Evolutionary conservation across 225 moss, liverwort and hornwort species (phyloP).

Genomic region (Pseudoscleropodium purum): DNA sequence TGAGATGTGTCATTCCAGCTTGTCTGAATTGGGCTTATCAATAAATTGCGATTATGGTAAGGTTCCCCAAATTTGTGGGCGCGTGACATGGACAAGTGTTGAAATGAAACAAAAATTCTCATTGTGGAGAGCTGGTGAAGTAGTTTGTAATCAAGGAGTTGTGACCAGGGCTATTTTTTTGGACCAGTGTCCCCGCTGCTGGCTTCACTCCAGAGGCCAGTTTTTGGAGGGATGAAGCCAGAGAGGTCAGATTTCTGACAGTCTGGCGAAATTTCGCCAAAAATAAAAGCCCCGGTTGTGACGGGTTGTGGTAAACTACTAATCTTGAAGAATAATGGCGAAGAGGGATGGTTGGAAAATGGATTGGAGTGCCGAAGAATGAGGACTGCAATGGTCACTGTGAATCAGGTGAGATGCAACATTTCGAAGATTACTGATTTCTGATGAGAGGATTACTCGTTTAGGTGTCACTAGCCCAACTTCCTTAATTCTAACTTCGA

Average conservation of each 20-base stretch:
- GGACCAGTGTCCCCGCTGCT: too few species aligned
- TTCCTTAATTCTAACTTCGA: not conserved
- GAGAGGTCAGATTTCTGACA: too few species aligned
- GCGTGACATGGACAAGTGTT: not conserved
- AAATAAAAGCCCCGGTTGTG: too few species aligned
- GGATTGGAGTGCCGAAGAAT: not conserved
- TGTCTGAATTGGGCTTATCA: not conserved
- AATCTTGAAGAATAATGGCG: not conserved
- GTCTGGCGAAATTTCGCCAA: too few species aligned
- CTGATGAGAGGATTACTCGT: not conserved
- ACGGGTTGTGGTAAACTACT: not conserved
- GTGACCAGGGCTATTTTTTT: too few species aligned
- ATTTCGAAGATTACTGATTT: not conserved
- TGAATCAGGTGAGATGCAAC: not conserved
- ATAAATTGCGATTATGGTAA: not conserved
- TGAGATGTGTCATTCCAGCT: not conserved
- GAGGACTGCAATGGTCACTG: not conserved
- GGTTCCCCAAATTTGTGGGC: not conserved
- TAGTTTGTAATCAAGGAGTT: not conserved
- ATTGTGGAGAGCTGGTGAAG: not conserved
- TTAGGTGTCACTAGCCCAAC: not conserved
- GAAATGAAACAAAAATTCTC: not conserved
- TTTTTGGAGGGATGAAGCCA: too few species aligned
- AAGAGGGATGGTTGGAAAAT: not conserved
- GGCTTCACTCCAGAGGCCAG: too few species aligned